Evolutionary conservation across 1,139 yeast genomes (phyloP).

Genomic region (Pneumocystis sp.): DNA sequence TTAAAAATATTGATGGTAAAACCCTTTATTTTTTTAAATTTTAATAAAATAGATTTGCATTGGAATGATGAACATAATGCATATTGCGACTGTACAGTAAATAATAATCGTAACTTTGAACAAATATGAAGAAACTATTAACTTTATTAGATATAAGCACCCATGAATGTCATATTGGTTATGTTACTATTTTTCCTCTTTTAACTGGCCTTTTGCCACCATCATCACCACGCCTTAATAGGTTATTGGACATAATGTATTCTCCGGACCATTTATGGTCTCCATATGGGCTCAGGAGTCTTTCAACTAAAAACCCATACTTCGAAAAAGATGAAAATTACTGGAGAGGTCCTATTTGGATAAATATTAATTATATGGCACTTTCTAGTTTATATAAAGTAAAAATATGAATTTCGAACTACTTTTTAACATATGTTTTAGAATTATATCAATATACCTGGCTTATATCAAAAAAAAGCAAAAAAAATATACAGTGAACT

Average conservation of each 20-base stretch:
- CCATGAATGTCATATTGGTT: constrained; percentile 77
- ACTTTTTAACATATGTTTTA: neutral
- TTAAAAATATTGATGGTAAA: constrained; percentile 41
- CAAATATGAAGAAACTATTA: neutral
- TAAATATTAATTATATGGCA: constrained; percentile 72
- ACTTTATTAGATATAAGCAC: constrained; percentile 34
- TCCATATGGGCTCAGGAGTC: constrained; percentile 63
- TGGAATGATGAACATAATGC: constrained; percentile 56
- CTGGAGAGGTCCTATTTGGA: constrained; percentile 95
- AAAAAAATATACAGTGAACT: constrained; percentile 40
- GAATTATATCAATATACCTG: constrained; percentile 16
- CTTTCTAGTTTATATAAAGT: constrained; percentile 47
- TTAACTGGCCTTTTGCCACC: constrained; percentile 50
- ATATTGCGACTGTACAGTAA: constrained; percentile 76
- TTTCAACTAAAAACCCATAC: constrained; percentile 49
- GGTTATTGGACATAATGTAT: constrained; percentile 40
- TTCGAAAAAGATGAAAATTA: constrained; percentile 78
- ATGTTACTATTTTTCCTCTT: constrained; percentile 75
- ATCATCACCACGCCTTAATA: constrained; percentile 35
- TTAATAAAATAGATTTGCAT: constrained; percentile 32
- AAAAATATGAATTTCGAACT: constrained; percentile 25
- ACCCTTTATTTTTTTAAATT: neutral
- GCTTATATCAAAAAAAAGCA: constrained; percentile 27
- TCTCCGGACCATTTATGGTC: constrained; percentile 70
- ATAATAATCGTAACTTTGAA: constrained; percentile 30